A percentile compares a stretch with the other conserved stretches of the same genome.
These are phyloP conservation scores for Trichomonascaceae sp. DNA, from an alignment of 1,139 yeast genomes.

Conservation along the genomic window DNA sequence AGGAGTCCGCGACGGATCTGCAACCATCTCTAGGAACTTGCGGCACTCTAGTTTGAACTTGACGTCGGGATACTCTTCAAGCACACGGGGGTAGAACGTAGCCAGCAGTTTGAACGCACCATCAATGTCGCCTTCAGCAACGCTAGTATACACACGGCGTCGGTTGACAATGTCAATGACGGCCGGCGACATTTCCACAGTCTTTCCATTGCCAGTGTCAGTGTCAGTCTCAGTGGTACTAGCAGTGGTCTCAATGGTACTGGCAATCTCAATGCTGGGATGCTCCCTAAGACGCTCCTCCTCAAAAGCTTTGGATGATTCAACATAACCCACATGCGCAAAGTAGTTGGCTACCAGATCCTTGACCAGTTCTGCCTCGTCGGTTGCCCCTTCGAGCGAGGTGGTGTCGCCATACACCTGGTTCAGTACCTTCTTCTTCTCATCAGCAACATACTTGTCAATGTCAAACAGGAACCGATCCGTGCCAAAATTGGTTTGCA, in stretches of 20 bases:
- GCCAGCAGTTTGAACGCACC: conserved; percentile 33
- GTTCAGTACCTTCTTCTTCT: conserved; percentile 22
- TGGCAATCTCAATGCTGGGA: no score
- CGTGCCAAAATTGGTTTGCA: conserved; percentile 61
- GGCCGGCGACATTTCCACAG: conserved; percentile 11
- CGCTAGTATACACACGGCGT: conserved; percentile 35
- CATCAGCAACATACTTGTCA: conserved; percentile 42
- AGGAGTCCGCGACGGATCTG: conserved; percentile 17
- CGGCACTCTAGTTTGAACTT: conserved; percentile 43
- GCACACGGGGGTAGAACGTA: conserved; percentile 34
- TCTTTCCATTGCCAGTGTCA: conserved; percentile 11
- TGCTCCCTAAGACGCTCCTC: conserved; percentile 21
- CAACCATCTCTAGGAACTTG: conserved; percentile 35
- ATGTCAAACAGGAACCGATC: conserved; percentile 60
- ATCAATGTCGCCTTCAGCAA: conserved; percentile 38
- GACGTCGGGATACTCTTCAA: conserved; percentile 31
- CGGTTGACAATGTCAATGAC: conserved; percentile 34
- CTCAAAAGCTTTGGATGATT: conserved; percentile 51
- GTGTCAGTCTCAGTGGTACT: not conserved
- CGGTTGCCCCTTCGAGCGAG: conserved; percentile 22
- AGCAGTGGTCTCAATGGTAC: conserved; percentile 1
- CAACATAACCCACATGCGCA: conserved; percentile 58
- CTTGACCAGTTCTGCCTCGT: conserved; percentile 30
- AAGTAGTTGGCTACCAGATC: conserved; percentile 55
- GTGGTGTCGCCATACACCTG: conserved; percentile 11